Conservation (phyloP, 768 basidiomycete genomes). For the Naganishia friedmannii region DNA sequence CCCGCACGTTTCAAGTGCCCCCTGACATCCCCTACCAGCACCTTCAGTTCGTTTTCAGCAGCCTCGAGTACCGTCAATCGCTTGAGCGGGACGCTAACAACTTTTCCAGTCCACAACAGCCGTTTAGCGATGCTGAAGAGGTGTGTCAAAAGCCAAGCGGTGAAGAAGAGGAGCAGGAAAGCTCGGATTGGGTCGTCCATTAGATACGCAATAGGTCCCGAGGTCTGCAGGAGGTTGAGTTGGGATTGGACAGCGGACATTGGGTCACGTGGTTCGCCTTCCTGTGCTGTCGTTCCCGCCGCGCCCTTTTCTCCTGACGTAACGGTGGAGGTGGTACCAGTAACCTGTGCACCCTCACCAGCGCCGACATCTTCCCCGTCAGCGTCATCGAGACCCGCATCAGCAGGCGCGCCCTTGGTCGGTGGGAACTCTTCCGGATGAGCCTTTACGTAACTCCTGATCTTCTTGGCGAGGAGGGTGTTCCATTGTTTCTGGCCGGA, state of each 20-base stretch:
- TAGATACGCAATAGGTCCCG: conserved; percentile 18
- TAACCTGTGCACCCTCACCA: background rate
- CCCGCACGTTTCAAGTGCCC: conserved; percentile 10
- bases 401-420: conserved; percentile 11
- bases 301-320: background rate
- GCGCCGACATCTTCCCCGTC: conserved; percentile 11
- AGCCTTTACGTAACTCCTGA: conserved; percentile 29
- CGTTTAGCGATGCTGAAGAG: conserved; percentile 3
- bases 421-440: conserved; percentile 34
- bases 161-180: conserved; percentile 21
- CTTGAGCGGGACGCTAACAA: background rate
- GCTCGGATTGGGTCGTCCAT: conserved; percentile 25
- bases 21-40: conserved; percentile 15
- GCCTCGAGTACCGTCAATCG: background rate
- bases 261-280: background rate
- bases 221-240: background rate
- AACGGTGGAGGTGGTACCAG: too few species aligned
- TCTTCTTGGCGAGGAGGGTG: conserved; percentile 23
- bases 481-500: conserved; percentile 38
- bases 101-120: conserved; percentile 9
- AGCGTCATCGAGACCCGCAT: background rate
- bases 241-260: background rate
- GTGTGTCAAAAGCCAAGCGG: conserved; percentile 9
- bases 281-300: background rate
- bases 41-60: conserved; percentile 3